Evolutionary conservation across 495 filamentous ascomycete genomes (phyloP), one percentile per base, ranked within the genome.

Genomic region (Saxophila tyrrhenica): DNA sequence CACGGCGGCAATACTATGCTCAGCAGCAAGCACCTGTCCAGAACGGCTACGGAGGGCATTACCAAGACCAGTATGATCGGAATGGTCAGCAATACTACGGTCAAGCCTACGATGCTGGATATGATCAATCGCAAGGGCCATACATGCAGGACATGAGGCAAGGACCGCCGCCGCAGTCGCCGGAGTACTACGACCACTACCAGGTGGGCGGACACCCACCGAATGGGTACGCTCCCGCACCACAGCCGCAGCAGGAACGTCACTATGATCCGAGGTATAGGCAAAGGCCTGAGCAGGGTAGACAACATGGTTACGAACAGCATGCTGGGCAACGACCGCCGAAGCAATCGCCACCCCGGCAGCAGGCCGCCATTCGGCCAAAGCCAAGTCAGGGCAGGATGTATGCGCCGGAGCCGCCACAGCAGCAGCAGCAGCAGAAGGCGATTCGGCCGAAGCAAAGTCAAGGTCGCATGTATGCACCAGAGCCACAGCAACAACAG

Each of bases 181-280:
- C 20, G 29, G 2, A 49, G n/a, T 55, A 55, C 47, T 32, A 56
- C 41, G 35, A 56, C 17, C 42, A 39, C 2, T 52, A 51, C 25
- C 16, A 52, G 8, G 48, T 24, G 2, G 54, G 53, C 16, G 45
- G 57, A 24, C 25, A 23, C 15, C 29, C n/a, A 11, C 41, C 24
- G 23, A 22, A 38, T 32, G 20, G 41, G 19, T 35, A 39, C 13
- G 25, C 25, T n/a, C 23, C 22, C 10, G 10, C 21, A 2, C 52
- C 51, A 11, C 13, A 48, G 19, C 22, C 56, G 43, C 48, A 46
- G 1, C 9, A 54, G 20, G 43, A 60, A 17, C 48, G 54, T 2
- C 56, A 52, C 23, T 54, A 58, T 23, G 59, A 60, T 25, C 53
- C 54, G 3, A 20, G 57, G 8, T 60, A 55, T 39, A 54, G 57